Conservation (phyloP, 176 grass and related monocot genomes). For the Avena eriantha region DNA sequence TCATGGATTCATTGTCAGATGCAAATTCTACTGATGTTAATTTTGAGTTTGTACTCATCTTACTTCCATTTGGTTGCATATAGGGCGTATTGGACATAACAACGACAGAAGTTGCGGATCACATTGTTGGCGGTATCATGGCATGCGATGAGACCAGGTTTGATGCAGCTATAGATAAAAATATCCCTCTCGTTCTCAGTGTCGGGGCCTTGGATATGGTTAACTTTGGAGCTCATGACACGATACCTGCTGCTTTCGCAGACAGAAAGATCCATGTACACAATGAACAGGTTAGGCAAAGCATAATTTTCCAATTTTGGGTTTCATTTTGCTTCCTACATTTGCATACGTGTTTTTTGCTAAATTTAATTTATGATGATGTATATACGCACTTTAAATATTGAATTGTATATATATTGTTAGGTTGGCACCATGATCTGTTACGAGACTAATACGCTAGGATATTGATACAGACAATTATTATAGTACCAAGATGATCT, state of each 20-base stretch:
- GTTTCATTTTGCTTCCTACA: constrained; percentile 15
- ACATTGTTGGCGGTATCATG: constrained; percentile 92
- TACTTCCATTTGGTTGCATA: constrained; percentile 45
- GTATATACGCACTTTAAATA: neutral
- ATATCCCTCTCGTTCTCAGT: constrained; percentile 87
- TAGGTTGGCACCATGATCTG: neutral
- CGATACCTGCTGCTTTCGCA: constrained; percentile 73
- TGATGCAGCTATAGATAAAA: constrained; percentile 80
- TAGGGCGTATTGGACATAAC: constrained; percentile 94
- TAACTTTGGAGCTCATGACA: constrained; percentile 87
- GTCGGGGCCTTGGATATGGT: constrained; percentile 97
- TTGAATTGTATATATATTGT: neutral
- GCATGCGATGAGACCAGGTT: constrained; percentile 80
- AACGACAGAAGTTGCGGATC: constrained; percentile 94
- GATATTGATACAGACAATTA: constrained; percentile 14
- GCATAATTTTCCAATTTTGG: constrained; percentile 16
- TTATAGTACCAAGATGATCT: neutral
- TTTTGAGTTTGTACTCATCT: constrained; percentile 30
- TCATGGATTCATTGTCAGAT: constrained; percentile 16
- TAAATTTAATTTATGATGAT: neutral
- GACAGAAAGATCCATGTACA: constrained; percentile 87
- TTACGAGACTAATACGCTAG: neutral
- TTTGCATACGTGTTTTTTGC: neutral
- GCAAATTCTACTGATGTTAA: neutral
- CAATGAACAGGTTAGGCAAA: constrained; percentile 84